Evolutionary conservation across 140 eudicot genomes (phyloP).

Genomic region (Senecio squalidus): DNA sequence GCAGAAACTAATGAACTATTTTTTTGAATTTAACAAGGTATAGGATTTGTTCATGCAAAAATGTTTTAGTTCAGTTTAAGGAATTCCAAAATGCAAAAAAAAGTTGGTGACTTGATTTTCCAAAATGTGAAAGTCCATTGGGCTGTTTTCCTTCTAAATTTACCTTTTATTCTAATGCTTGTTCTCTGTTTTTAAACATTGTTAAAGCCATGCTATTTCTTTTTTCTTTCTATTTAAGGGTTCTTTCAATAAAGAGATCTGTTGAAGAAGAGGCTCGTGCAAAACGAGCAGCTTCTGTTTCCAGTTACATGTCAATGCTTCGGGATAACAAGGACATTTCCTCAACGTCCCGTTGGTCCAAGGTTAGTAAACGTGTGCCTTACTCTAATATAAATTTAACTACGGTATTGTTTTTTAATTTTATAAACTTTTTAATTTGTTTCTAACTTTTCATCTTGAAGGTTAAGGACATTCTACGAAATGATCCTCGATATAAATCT

Average conservation of each 20-base stretch:
- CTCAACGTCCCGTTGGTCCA: slow-evolving; percentile 79
- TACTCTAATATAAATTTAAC: too few species aligned
- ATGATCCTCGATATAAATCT: slow-evolving; percentile 80
- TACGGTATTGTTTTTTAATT: neutral
- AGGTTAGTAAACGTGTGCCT: slow-evolving; percentile 41
- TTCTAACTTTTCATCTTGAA: slow-evolving; percentile 25
- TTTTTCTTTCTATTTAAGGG: slow-evolving; percentile 38
- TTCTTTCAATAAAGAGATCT: slow-evolving; percentile 58
- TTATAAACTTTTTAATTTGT: slow-evolving; percentile 5
- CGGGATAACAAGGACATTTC: slow-evolving; percentile 62
- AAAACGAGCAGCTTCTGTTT: slow-evolving; percentile 58
- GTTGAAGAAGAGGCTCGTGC: slow-evolving; percentile 85
- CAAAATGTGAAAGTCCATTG: too few species aligned
- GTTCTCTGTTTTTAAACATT: neutral
- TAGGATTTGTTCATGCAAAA: too few species aligned
- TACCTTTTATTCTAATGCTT: neutral
- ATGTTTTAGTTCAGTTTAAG: too few species aligned
- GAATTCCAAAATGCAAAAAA: too few species aligned
- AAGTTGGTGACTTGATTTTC: too few species aligned
- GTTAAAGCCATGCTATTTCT: neutral
- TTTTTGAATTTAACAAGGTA: too few species aligned
- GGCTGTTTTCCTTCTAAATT: too few species aligned
- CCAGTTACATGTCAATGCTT: slow-evolving; percentile 81
- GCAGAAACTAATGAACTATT: neutral
- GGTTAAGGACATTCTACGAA: slow-evolving; percentile 80